Evolutionary conservation across 2,329 filamentous ascomycete species (phyloP).

Genomic region (Beauveria australis): DNA sequence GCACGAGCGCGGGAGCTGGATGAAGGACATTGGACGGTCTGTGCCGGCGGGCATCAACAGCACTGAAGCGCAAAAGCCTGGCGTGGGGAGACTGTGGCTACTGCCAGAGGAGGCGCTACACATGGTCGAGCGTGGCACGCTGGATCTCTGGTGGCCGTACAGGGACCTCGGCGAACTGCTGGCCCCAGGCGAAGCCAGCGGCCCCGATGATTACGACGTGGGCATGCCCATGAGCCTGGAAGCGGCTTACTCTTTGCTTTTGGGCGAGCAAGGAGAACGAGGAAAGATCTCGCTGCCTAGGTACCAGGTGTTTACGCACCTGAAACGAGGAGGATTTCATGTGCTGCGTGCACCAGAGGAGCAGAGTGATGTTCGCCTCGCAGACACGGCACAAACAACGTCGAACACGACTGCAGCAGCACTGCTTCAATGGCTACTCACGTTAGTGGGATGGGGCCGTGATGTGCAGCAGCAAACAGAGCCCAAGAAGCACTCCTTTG

Average conservation of each 20-base stretch:
- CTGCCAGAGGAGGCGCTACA: constrained; percentile 89
- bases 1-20: constrained; percentile 62
- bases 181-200: constrained; percentile 14
- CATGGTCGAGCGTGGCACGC: constrained; percentile 73
- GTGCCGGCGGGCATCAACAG: constrained; percentile 35
- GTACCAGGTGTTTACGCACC: constrained; percentile 78
- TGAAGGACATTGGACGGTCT: constrained; percentile 66
- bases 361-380: not conserved
- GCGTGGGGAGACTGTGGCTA: constrained; percentile 65
- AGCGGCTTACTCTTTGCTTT: constrained; percentile 77
- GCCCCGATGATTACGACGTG: constrained; percentile 41
- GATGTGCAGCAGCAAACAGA: constrained; percentile 15
- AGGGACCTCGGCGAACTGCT: constrained; percentile 41
- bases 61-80: constrained; percentile 37
- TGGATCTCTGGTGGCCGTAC: constrained; percentile 80
- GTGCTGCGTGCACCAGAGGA: constrained; percentile 58
- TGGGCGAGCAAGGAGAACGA: constrained; percentile 58
- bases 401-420: constrained; percentile 20
- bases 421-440: constrained; percentile 47
- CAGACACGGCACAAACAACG: not conserved
- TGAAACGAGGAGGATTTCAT: constrained; percentile 77
- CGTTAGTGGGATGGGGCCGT: constrained; percentile 29
- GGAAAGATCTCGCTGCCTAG: constrained; percentile 63
- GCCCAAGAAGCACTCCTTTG: constrained; percentile 28
- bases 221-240: constrained; percentile 85